Percentiles rank a stretch among this genome's conserved stretches.
Conservation (phyloP, 257 asterid species). For the Galeopsis tetrahit region DNA sequence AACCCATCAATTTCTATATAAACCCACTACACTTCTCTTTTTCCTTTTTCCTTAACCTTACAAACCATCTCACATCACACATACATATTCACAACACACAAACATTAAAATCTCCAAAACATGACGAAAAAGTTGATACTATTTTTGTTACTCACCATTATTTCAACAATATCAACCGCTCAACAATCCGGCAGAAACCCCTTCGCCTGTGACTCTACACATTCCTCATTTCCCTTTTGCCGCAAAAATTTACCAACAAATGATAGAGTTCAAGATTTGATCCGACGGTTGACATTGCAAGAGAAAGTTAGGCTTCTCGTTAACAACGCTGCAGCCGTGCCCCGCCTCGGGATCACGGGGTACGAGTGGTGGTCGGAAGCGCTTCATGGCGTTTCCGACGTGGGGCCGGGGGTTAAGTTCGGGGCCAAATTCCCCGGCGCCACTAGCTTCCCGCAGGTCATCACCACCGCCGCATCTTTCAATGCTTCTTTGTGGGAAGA, state of each 20-base stretch:
- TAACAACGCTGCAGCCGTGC: slow-evolving; percentile 64
- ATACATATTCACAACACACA: background rate
- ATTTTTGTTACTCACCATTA: background rate
- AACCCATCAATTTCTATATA: slow-evolving; percentile 30
- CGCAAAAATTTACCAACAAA: slow-evolving; percentile 28
- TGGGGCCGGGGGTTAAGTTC: slow-evolving; percentile 77
- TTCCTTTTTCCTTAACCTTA: slow-evolving; percentile 18
- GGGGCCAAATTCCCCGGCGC: slow-evolving; percentile 78
- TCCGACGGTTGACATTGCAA: slow-evolving; percentile 70
- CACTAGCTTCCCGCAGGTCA: slow-evolving; percentile 92
- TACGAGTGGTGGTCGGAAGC: slow-evolving; percentile 99
- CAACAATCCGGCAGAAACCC: slow-evolving; percentile 40
- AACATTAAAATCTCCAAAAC: background rate
- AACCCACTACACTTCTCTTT: slow-evolving; percentile 24
- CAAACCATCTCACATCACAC: background rate
- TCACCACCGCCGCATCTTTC: slow-evolving; percentile 83
- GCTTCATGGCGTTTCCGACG: slow-evolving; percentile 79
- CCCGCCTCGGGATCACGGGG: slow-evolving; percentile 64
- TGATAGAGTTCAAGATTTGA: slow-evolving; percentile 63
- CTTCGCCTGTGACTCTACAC: slow-evolving; percentile 62
- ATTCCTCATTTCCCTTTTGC: slow-evolving; percentile 54
- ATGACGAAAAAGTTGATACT: slow-evolving; percentile 26
- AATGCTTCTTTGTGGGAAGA: slow-evolving; percentile 78
- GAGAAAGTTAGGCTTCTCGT: slow-evolving; percentile 69
- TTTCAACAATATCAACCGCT: background rate